Evolutionary conservation across 192 early-diverging fungal species (phyloP), one percentile per base, ranked within the genome.

Genomic region (Cetraspora pellucida): DNA sequence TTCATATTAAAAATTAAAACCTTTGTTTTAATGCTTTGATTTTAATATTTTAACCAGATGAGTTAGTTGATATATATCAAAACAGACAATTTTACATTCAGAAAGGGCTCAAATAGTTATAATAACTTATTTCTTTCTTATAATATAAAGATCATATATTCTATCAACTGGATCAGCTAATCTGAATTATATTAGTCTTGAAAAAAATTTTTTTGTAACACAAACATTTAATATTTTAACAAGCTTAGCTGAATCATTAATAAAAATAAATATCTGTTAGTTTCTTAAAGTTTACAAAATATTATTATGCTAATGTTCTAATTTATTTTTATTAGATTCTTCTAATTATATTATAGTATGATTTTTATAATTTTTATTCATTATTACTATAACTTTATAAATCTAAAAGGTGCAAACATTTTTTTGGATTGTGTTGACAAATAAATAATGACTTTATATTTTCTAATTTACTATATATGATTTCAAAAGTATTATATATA

Each of bases 1-100:
- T 59, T 25, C 23, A 25, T 59, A 25, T 59, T 19, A 58, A 25
- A n/a, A n/a, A n/a, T n/a, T n/a, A n/a, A n/a, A n/a, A n/a, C n/a
- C n/a, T n/a, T n/a, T 23, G 21, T 58, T 23, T 19, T 19, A 25
- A 25, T 21, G 21, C n/a, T 58, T n/a, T 37, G 5, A 3, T 21
- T 58, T 58, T 19, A 58, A 25, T 58, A 5, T n/a, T 25, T 37
- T 37, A 5, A 37, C 23, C 23, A 59, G 57, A 8, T 8, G 21
- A 59, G 27, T 59, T 59, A n/a, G 23, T 59, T 59, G 57, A 59
- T 59, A 21, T 21, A 25, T 59, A 25, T 59, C 57, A 59, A 59
- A 59, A n/a, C 27, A 5, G 57, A 25, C 19, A 4, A 59, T 59
- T 23, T 59, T 21, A 59, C 10, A 21, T 59, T 0, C 7, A 0